Evolutionary conservation across 2,329 filamentous ascomycete species (phyloP).

Genomic region (Neoascochyta sp.): DNA sequence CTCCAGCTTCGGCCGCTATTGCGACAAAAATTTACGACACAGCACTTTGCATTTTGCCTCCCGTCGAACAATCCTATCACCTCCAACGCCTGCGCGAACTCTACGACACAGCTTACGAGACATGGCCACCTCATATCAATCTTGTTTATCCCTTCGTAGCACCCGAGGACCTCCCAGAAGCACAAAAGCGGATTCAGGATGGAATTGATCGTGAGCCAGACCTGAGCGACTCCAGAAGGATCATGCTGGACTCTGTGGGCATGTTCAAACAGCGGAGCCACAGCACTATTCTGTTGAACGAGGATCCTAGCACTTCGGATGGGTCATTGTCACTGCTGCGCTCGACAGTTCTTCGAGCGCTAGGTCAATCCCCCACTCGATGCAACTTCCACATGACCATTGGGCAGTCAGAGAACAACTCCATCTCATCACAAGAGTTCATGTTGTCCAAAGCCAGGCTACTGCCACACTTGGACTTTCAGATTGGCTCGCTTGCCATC

Average conservation of each 20-base stretch:
- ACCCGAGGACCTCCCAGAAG: constrained; percentile 45
- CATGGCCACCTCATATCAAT: constrained; percentile 66
- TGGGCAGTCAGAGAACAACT: constrained; percentile 53
- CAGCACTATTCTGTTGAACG: constrained; percentile 42
- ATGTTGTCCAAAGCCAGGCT: constrained; percentile 52
- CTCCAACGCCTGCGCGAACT: constrained; percentile 56
- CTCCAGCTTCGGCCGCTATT: constrained; percentile 7
- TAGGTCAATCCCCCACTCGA: constrained; percentile 16
- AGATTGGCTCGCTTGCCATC: constrained; percentile 49
- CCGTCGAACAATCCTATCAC: constrained; percentile 45
- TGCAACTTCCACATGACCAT: constrained; percentile 56
- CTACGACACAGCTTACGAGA: constrained; percentile 59
- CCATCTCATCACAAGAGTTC: constrained; percentile 47
- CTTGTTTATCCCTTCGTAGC: constrained; percentile 63
- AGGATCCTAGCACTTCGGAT: constrained; percentile 3
- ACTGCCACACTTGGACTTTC: constrained; percentile 51
- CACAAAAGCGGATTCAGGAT: constrained; percentile 41
- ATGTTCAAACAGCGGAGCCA: constrained; percentile 50
- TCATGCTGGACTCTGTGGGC: constrained; percentile 42
- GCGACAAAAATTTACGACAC: constrained; percentile 51
- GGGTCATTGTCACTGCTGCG: constrained; percentile 17
- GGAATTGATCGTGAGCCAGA: constrained; percentile 20
- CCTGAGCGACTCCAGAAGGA: background rate
- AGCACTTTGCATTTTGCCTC: constrained; percentile 59
- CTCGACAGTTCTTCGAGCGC: constrained; percentile 15